Percentiles rank a stretch among this genome's conserved stretches.
Conservation (phyloP, 129 eudicot genomes). For the Helianthus annuus region DNA sequence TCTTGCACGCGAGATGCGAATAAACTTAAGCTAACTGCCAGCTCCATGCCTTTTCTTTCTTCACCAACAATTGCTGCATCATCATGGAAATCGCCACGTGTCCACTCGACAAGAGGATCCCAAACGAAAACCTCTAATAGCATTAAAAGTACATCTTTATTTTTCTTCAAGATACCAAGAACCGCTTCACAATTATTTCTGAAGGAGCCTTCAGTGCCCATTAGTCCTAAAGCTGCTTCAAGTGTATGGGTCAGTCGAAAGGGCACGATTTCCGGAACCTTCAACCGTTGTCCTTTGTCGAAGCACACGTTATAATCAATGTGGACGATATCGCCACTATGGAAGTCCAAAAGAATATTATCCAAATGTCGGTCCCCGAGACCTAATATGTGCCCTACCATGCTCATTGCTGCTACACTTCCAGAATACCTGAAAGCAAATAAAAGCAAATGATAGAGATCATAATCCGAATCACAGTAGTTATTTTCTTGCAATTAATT, state of each 20-base stretch:
- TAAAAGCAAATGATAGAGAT: conserved; percentile 7
- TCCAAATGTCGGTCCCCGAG: conserved; percentile 98
- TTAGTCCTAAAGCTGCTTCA: conserved; percentile 93
- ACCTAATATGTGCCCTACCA: conserved; percentile 96
- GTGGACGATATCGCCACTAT: conserved; percentile 90
- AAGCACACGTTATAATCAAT: conserved; percentile 98
- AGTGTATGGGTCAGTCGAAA: conserved; percentile 95
- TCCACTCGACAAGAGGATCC: conserved; percentile 99
- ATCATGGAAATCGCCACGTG: conserved; percentile 98
- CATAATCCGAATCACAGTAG: not conserved
- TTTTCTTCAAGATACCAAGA: conserved; percentile 77
- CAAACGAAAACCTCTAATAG: conserved; percentile 88
- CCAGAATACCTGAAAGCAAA: conserved; percentile 79
- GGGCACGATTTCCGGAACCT: conserved; percentile 98
- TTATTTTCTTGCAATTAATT: not conserved
- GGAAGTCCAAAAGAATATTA: conserved; percentile 87
- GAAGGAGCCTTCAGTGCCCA: conserved; percentile 87
- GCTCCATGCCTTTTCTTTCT: conserved; percentile 99
- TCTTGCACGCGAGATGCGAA: conserved; percentile 99
- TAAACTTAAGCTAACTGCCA: conserved; percentile 97
- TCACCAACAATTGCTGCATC: conserved; percentile 99
- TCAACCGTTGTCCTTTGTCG: conserved; percentile 96
- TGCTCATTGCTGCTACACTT: conserved; percentile 96
- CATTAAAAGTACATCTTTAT: conserved; percentile 92
- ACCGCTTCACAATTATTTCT: conserved; percentile 90